Percentiles rank a stretch among this genome's conserved stretches.
Evolutionary conservation across 805 yeast species (phyloP).

Genomic region (Candida tallmaniae): DNA sequence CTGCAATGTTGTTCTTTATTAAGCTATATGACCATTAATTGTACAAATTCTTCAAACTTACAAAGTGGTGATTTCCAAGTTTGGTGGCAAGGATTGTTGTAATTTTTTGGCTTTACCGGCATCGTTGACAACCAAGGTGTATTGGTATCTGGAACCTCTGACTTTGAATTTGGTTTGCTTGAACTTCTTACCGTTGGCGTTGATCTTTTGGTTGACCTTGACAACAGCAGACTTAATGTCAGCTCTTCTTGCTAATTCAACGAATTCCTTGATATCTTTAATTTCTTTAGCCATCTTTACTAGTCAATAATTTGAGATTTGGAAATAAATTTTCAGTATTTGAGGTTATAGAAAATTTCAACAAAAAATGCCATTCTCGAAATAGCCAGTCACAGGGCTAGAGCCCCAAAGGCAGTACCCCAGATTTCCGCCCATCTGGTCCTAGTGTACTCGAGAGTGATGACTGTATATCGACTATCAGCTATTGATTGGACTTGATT

Average conservation of each 20-base stretch:
- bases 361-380: not conserved
- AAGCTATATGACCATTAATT: conserved; percentile 8
- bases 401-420: conserved; percentile 1
- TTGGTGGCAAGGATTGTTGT: conserved; percentile 96
- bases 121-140: conserved; percentile 94
- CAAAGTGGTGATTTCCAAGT: conserved; percentile 61
- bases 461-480: too few species aligned
- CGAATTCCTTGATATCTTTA: conserved; percentile 95
- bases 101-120: conserved; percentile 96
- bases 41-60: conserved; percentile 22
- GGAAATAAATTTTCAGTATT: not conserved
- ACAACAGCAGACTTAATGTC: conserved; percentile 92
- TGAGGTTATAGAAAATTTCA: conserved; percentile 2
- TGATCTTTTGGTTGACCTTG: conserved; percentile 85
- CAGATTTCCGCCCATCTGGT: too few species aligned
- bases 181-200: conserved; percentile 76
- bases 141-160: conserved; percentile 91
- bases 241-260: conserved; percentile 93
- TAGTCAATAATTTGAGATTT: not conserved
- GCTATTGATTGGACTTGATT: too few species aligned
- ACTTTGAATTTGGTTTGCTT: conserved; percentile 98
- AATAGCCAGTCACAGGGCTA: conserved; percentile 2
- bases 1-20: conserved; percentile 2
- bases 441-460: too few species aligned
- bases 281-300: conserved; percentile 49